Evolutionary conservation across 1,139 yeast species (phyloP), one percentile per base, ranked within the genome.

Genomic region (Magnusiomyces tetraspermus): DNA sequence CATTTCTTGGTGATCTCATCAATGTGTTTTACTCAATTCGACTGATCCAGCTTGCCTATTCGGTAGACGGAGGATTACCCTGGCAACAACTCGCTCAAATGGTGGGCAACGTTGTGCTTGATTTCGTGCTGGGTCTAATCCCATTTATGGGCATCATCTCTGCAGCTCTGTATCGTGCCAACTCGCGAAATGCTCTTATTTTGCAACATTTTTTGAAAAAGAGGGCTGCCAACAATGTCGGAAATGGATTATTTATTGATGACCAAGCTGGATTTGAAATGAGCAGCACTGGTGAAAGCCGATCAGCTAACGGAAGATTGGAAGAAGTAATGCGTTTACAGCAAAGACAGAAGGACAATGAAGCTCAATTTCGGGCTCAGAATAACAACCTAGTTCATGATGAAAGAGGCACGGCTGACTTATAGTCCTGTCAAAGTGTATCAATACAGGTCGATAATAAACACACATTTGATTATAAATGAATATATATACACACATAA

Each of bases 91-190:
- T 74, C 52, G 69, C 75, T 51, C 68, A 72, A 56, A 82, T 86
- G 85, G 63, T 79, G 60, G 69, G 75, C 33, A 85, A 86, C 61
- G 76, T 85, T 13, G 65, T 72, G 15, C 63, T 84, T 51, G 95
- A 86, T 65, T 85, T 84, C 61, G 74, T 75, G 1, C 69, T 86
- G 51, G 89, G 92, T 0, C 69, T 86, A 61, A 77, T 84, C 45
- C 95, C 95, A 1, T 57, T 85, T 42, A 78, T 85, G 21, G 95
- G 95, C 11, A 86, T 79, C 60, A 67, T 84, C 46, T 74, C 83
- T 52, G 80, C 79, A 57, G 79, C 86, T 28, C 71, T 82, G 52
- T 86, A 83, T 69, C 83, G 85, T 69, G 80, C 89, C 53, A 85
- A 85, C 60, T 82, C 87, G 33, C 70, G 95, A 56, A 86, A 86